Evolutionary conservation across 257 asterid genomes (phyloP).

Genomic region (Nicotiana attenuata): DNA sequence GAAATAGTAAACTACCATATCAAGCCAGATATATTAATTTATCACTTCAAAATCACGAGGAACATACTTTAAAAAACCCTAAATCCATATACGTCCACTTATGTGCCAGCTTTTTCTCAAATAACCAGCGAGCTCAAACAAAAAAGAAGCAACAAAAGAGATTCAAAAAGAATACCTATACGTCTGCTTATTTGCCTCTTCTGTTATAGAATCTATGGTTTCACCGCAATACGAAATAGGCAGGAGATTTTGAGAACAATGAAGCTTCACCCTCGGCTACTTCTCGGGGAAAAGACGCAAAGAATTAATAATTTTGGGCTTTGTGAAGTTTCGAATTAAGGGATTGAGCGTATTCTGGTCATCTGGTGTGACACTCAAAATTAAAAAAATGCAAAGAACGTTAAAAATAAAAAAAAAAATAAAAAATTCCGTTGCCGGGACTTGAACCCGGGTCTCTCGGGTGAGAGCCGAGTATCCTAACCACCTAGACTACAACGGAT

Average conservation of each 20-base stretch:
- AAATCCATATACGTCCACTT: background rate
- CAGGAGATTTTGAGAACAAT: too few relatives aligned
- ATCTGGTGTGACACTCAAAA: too few relatives aligned
- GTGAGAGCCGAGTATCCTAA: conserved; percentile 99
- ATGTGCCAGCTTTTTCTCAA: background rate
- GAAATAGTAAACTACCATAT: background rate
- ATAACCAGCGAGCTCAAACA: background rate
- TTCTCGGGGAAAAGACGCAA: background rate
- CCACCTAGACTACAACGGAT: conserved; percentile 97
- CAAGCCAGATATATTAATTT: background rate
- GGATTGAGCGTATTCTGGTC: background rate
- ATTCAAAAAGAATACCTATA: background rate
- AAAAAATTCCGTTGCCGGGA: conserved; percentile 56
- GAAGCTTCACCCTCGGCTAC: too few relatives aligned
- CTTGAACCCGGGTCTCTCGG: conserved; percentile 96
- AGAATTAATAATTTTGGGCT: background rate
- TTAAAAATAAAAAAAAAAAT: too few relatives aligned
- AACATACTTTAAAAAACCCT: background rate
- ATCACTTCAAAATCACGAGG: background rate
- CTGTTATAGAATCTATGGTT: background rate
- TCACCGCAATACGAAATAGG: background rate
- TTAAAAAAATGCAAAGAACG: background rate
- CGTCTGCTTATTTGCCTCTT: background rate
- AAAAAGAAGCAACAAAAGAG: background rate
- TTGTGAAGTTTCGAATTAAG: background rate